Evolutionary conservation across 768 basidiomycete species (phyloP), one percentile per base, ranked within the genome.

Genomic region (Fomitopsis serialis): DNA sequence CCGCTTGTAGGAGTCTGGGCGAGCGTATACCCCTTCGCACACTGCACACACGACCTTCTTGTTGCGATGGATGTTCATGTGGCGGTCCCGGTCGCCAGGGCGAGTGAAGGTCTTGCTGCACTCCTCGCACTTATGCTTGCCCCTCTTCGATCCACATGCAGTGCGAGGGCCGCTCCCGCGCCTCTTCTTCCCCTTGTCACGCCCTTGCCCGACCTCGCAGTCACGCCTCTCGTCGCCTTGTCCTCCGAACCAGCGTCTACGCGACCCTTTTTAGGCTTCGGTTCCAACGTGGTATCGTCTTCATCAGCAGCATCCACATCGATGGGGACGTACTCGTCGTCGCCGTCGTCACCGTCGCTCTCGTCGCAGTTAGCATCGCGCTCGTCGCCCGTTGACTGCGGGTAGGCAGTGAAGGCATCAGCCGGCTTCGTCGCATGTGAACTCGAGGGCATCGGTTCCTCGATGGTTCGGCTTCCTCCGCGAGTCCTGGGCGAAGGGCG

Each of bases 1-100:
- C 21, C 56, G 59, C 24, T 34, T 42, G n/a, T 53, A 5, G 19
- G 59, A 53, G 36, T 60, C 59, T 3, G 2, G 11, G 22, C 59
- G 54, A 10, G 23, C 42, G 37, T 53, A 53, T 8, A 27, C 23
- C 35, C 45, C 22, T 19, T 27, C 3, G 51, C 59, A 60, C n/a
- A 9, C 8, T 21, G 37, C 29, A 48, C 58, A 59, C 25, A 3
- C 3, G 43, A 17, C 17, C n/a, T 9, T 8, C 35, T 19, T 43
- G 32, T 17, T 23, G 11, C 42, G 24, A 36, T 27, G 15, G n/a
- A 32, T 11, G 11, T 32, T 11, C 29, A 29, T 12, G 25, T 59
- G 58, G 10, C 58, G 54, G 24, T 42, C 24, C 23, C 45, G 17
- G 37, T 58, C 57, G n/a, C 43, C 37, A 21, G 47, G 24, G 37